Conservation (phyloP, 2,329 filamentous ascomycete species). For the Cadophora gregata region DNA sequence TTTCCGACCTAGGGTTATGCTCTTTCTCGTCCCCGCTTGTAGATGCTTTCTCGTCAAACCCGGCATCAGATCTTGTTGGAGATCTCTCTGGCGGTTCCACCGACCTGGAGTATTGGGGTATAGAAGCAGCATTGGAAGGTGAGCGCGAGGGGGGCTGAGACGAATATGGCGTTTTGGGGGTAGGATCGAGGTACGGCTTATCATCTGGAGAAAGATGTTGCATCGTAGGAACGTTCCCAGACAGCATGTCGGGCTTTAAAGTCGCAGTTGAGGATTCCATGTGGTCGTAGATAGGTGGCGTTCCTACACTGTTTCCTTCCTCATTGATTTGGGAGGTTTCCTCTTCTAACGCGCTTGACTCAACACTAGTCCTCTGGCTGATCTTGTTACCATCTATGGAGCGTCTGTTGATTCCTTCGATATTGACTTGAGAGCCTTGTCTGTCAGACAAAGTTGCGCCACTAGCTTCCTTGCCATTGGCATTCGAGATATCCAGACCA, state of each 20-base stretch:
- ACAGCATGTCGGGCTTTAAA: slow-evolving; percentile 39
- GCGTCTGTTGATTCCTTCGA: background rate
- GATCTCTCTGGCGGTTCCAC: slow-evolving; percentile 50
- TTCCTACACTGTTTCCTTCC: slow-evolving; percentile 7
- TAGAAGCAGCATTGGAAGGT: slow-evolving; percentile 44
- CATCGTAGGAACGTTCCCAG: slow-evolving; percentile 17
- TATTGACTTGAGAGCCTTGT: slow-evolving; percentile 3
- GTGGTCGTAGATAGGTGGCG: slow-evolving; percentile 16
- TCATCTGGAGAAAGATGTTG: slow-evolving; percentile 33
- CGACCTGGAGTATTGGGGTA: slow-evolving; percentile 45
- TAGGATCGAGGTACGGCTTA: slow-evolving; percentile 55
- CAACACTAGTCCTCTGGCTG: background rate
- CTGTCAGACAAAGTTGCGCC: background rate
- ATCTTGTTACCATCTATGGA: background rate
- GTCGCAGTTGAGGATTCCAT: slow-evolving; percentile 47
- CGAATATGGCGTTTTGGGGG: slow-evolving; percentile 51
- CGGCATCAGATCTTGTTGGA: slow-evolving; percentile 60
- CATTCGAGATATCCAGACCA: background rate
- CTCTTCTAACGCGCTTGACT: background rate
- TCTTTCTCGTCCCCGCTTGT: slow-evolving; percentile 69
- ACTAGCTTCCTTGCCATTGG: background rate
- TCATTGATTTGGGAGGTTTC: background rate
- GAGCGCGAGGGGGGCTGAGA: slow-evolving; percentile 49
- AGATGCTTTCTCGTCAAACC: slow-evolving; percentile 62
- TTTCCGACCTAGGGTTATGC: slow-evolving; percentile 78